Base-by-base conservation (phyloP, 2,329 filamentous ascomycete species). In the Microsporum canis region DNA sequence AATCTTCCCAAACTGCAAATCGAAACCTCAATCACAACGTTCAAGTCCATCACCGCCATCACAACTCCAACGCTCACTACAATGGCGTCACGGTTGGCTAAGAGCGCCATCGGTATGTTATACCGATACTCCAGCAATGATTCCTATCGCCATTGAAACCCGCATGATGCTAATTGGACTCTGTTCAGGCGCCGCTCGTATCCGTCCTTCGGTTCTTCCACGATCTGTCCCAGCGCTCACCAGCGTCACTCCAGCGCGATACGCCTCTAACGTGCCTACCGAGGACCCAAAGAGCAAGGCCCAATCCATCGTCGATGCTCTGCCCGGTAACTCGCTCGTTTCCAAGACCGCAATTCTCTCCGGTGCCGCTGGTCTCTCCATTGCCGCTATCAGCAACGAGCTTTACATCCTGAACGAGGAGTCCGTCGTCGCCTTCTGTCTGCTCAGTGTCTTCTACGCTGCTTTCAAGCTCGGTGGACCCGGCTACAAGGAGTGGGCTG, bases 361-460 rank as follows among this genome's bases (percentile, higher is more conserved):
- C 73, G 91, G 90, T 71, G 87, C 88, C 67, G 89, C 94, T 72
- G 92, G 88, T 79, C 79, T 95, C 70, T 91, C 89, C 72, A 84
- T 95, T 77, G 95, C 94, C 75, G 94, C 91, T 73, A 91, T 99
- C 80, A 95, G 89, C 86, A 99, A 95, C 81, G 94, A 99, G 85
- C 91, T 97, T 82, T 97, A 96, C 80, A 91, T 99, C 76, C 84
- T 99, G 79, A 99, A 99, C 82, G 94, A 99, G 84, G 94, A 99
- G 83, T 88, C 91, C 66, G 88, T 99, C 74, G 89, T 95, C 73
- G 89, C 89, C 68, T 84, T 99, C 80, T 94, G 88, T 77, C 83
- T 99, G 71, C 81, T 97, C 74, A 90, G 88, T 75, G 89, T 97
- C 74, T 99, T 95, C 88, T 87, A 82, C 73, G 90, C 86, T 65